Conservation (phyloP, 192 early-diverging fungal genomes). For the Coemansia sp. region DNA sequence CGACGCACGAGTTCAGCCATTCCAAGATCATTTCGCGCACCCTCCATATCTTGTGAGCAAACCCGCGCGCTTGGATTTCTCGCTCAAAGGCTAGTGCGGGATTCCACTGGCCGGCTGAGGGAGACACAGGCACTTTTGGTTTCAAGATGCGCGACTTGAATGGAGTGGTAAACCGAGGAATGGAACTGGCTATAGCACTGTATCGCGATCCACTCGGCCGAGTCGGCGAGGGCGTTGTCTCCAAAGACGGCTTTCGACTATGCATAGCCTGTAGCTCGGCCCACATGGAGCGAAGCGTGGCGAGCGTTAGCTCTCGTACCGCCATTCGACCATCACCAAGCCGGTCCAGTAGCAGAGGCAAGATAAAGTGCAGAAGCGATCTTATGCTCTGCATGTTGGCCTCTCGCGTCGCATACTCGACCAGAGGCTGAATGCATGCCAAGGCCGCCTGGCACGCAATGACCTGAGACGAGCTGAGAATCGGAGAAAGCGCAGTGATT, state of each 20-base stretch:
- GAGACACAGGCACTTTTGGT: constrained; percentile 14
- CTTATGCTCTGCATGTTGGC: constrained; percentile 15
- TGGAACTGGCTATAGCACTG: constrained; percentile 22
- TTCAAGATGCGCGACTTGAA: constrained; percentile 27
- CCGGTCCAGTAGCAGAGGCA: constrained; percentile 46
- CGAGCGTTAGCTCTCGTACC: constrained; percentile 45
- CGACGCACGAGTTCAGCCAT: constrained; percentile 42
- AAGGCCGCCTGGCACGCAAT: constrained; percentile 53
- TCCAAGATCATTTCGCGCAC: constrained; percentile 57
- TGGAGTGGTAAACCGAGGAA: constrained; percentile 27
- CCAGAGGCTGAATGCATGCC: constrained; percentile 35
- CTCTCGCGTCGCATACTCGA: constrained; percentile 22
- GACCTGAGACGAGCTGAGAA: constrained; percentile 51
- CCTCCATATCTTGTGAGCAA: constrained; percentile 51
- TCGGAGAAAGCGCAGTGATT: constrained; percentile 32
- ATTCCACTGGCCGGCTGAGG: constrained; percentile 37
- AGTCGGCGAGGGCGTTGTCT: constrained; percentile 19
- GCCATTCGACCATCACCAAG: constrained; percentile 54
- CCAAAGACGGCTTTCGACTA: constrained; percentile 15
- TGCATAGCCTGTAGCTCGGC: constrained; percentile 19
- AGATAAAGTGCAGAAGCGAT: constrained; percentile 43
- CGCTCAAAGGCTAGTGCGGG: constrained; percentile 38
- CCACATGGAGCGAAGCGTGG: constrained; percentile 46
- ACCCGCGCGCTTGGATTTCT: constrained; percentile 50
- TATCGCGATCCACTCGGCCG: constrained; percentile 10